phyloP scores from a whole-genome alignment of 2,329 filamentous ascomycete species.

The Pyrenophora graminea region DNA sequence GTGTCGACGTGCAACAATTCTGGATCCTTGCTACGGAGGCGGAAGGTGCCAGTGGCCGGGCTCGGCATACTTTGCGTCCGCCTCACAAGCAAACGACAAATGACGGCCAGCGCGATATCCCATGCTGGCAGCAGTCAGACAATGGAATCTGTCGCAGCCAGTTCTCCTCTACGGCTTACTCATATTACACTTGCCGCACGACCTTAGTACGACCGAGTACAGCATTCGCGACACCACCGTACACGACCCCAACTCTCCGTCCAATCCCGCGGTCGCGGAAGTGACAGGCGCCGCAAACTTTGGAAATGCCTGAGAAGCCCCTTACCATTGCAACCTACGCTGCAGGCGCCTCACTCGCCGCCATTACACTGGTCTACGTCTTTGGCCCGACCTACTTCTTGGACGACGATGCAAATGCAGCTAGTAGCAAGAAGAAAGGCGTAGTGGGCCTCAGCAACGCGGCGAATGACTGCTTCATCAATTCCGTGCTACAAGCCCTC shows the following conservation, averaged over 20 bases:
- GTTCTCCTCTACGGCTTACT: constrained; percentile 1
- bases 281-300: constrained; percentile 29
- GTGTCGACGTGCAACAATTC: constrained; percentile 23
- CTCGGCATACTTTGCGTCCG: constrained; percentile 26
- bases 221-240: constrained; percentile 12
- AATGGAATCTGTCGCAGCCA: constrained; percentile 29
- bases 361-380: constrained; percentile 93
- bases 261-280: constrained; percentile 29
- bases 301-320: constrained; percentile 76
- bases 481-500: constrained; percentile 90
- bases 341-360: constrained; percentile 91
- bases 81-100: constrained; percentile 34
- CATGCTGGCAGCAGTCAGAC: constrained; percentile 29
- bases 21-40: constrained; percentile 34
- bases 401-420: constrained; percentile 78
- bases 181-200: constrained; percentile 1
- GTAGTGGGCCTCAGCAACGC: constrained; percentile 86
- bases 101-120: constrained; percentile 29
- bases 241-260: constrained; percentile 23
- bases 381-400: constrained; percentile 97
- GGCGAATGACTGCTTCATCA: constrained; percentile 84
- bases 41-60: constrained; percentile 25
- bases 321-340: constrained; percentile 89
- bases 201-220: constrained; percentile 15
- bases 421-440: constrained; percentile 69